Evolutionary conservation across 192 early-diverging fungal species (phyloP), one percentile per base, ranked within the genome.

Genomic region (Spizellomyces punctatus): DNA sequence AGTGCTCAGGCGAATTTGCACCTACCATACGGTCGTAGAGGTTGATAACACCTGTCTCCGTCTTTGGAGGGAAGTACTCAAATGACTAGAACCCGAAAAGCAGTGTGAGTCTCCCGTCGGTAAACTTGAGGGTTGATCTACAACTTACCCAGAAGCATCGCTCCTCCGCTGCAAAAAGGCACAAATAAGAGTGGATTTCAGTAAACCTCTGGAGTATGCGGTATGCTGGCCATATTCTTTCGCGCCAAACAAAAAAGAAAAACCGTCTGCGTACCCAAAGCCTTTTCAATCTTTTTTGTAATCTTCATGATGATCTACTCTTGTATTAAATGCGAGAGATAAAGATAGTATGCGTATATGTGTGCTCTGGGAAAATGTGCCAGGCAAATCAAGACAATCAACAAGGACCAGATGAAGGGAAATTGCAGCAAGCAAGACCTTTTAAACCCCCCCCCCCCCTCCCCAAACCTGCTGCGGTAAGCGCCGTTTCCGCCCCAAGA

Each of bases 1-100:
- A 58, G 19, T 12, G 21, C 27, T 10, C 43, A 47, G 12, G 71
- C 55, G 27, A 17, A 71, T 1, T 2, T 49, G 10, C 12, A 56
- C 68, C 10, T 58, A 76, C 82, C 79, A 98, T 92, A 71, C 96
- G 94, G 75, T 98, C 96, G 78, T 93, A 96, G 68, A 98, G 80
- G 85, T 98, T 98, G 79, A 90, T 88, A 69, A 98, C 93, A 71
- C 95, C 96, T 82, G 92, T 69, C 57, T 91, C 88, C n/a, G 98
- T 99, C 81, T 96, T 99, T 55, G 98, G 98, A 44, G 98, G 96
- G 71, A 98, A 99, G 82, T 92, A 99, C 82, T 99, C 98, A 70
- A 99, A 94, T 43, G 95, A 97, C 86, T 79, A 59, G 43, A 36
- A 36, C 27, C 27, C 27, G 27, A 36, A 36, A 36, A 36, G 27